A percentile compares a stretch with the other conserved stretches of the same genome.
phyloP scores from a whole-genome alignment of 352 stramenopile genomes.

The Phytophthora pluvialis region DNA sequence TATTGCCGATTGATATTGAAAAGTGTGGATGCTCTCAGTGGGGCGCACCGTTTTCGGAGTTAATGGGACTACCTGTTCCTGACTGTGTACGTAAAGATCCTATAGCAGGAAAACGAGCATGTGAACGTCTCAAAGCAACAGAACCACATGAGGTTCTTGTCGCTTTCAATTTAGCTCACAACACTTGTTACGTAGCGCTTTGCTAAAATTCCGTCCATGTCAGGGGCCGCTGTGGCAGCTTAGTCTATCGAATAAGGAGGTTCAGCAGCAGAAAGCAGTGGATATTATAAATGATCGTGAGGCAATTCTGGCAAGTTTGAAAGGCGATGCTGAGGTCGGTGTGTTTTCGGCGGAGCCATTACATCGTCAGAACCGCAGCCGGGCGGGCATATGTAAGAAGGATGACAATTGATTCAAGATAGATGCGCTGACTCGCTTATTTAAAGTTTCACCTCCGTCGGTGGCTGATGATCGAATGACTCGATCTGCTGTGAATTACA shows the following conservation, averaged over 20 bases:
- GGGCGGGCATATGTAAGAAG: not conserved
- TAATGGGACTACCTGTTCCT: not conserved
- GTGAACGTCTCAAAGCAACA: too few species aligned
- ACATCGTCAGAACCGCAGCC: not conserved
- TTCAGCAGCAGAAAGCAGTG: not conserved
- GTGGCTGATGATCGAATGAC: not conserved
- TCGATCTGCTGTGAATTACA: not conserved
- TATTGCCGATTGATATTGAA: not conserved
- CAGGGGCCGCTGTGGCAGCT: not conserved
- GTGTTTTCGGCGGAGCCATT: not conserved
- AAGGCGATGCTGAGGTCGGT: not conserved
- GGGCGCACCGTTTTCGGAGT: not conserved
- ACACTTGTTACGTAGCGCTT: not conserved
- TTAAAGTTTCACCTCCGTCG: not conserved
- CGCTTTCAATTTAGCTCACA: conserved; percentile 1
- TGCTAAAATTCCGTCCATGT: not conserved
- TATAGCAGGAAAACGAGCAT: too few species aligned
- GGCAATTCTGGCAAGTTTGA: not conserved
- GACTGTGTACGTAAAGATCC: too few species aligned
- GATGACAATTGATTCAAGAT: conserved; percentile 4
- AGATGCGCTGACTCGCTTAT: not conserved
- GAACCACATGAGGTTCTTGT: too few species aligned
- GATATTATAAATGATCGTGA: conserved; percentile 1
- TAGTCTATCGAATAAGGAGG: not conserved
- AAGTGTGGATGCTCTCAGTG: not conserved